Evolutionary conservation across 2,329 filamentous ascomycete genomes (phyloP).

Genomic region (Penicillium sp.): DNA sequence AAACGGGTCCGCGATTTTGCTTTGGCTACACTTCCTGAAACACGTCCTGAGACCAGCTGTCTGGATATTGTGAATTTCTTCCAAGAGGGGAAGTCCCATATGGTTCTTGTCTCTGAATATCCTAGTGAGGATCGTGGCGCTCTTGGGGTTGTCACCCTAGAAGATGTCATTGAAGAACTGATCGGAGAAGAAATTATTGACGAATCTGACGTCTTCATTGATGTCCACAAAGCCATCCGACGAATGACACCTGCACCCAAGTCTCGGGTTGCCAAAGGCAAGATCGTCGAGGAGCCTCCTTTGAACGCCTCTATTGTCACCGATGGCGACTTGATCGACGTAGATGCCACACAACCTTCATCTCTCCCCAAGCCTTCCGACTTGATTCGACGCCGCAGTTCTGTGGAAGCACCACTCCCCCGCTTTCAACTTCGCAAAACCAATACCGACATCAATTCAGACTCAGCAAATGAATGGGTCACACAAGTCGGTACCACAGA

Average conservation of each 20-base stretch:
- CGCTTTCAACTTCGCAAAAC: constrained; percentile 42
- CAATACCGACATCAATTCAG: constrained; percentile 28
- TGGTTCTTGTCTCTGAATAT: constrained; percentile 89
- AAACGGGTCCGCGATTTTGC: constrained; percentile 86
- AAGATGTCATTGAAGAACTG: constrained; percentile 97
- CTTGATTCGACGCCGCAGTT: constrained; percentile 31
- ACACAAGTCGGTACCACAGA: constrained; percentile 53
- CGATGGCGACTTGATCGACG: constrained; percentile 43
- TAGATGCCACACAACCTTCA: constrained; percentile 44
- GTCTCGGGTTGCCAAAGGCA: constrained; percentile 61
- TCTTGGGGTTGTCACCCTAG: constrained; percentile 88
- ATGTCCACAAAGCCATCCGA: constrained; percentile 91
- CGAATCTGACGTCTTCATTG: constrained; percentile 9
- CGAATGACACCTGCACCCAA: constrained; percentile 82
- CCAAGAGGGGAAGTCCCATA: constrained; percentile 98
- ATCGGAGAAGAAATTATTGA: constrained; percentile 79
- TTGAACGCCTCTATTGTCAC: constrained; percentile 29
- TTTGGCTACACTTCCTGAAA: constrained; percentile 90
- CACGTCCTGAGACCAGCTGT: constrained; percentile 90
- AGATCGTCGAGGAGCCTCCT: constrained; percentile 51
- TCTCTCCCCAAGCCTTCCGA: constrained; percentile 23
- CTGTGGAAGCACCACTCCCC: constrained; percentile 37
- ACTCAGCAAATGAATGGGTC: constrained; percentile 31
- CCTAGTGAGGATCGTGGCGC: constrained; percentile 91
- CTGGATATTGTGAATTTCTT: constrained; percentile 99